Evolutionary conservation across 2,329 filamentous ascomycete species (phyloP).

Genomic region (Cladosporium sp.): DNA sequence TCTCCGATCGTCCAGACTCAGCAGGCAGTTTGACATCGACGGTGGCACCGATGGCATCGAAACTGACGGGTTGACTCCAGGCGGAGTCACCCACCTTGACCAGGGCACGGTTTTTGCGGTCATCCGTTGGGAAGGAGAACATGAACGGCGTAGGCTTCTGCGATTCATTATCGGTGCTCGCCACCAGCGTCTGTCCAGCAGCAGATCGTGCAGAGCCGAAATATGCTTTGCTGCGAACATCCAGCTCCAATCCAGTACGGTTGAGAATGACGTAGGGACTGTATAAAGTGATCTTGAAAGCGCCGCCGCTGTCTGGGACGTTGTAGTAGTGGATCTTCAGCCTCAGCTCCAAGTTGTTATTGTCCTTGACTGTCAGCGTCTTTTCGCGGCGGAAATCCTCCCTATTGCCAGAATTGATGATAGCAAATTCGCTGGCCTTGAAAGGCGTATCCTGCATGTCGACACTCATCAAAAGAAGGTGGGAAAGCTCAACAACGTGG

Average conservation of each 20-base stretch:
- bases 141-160: conserved; percentile 85
- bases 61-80: conserved; percentile 98
- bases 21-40: conserved; percentile 83
- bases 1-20: conserved; percentile 66
- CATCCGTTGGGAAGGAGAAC: conserved; percentile 88
- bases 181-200: conserved; percentile 71
- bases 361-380: conserved; percentile 76
- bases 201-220: conserved; percentile 77
- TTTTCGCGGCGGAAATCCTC: conserved; percentile 87
- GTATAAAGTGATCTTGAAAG: conserved; percentile 93
- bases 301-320: conserved; percentile 86
- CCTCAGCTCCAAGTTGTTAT: conserved; percentile 71
- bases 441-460: conserved; percentile 96
- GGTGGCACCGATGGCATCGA: conserved; percentile 93
- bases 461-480: conserved; percentile 84
- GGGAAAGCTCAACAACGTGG: conserved; percentile 93
- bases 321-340: conserved; percentile 87
- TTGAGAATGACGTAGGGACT: conserved; percentile 94
- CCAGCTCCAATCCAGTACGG: conserved; percentile 85
- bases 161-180: conserved; percentile 51
- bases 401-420: conserved; percentile 85
- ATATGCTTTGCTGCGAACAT: conserved; percentile 83
- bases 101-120: conserved; percentile 84
- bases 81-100: conserved; percentile 84
- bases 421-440: conserved; percentile 92